Percentiles rank a stretch among this genome's conserved stretches.
Evolutionary conservation across 2,329 filamentous ascomycete genomes (phyloP).

Genomic region (Chaetomiaceae sp.): DNA sequence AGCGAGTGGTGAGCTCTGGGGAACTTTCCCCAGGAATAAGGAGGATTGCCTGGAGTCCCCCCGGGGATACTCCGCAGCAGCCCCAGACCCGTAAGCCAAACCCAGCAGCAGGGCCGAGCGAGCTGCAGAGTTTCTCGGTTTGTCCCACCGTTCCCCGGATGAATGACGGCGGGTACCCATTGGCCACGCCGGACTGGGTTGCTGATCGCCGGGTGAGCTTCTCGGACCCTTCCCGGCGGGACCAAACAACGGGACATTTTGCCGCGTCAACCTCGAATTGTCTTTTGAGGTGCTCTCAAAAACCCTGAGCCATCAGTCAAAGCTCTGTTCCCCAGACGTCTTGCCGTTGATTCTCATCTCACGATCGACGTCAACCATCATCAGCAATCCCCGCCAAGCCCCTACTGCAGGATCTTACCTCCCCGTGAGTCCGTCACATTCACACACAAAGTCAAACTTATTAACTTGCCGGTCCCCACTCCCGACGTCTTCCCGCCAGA

Average conservation of each 20-base stretch:
- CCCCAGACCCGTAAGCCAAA: background rate
- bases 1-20: background rate
- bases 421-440: too few relatives aligned
- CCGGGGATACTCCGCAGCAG: background rate
- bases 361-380: too few relatives aligned
- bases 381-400: too few relatives aligned
- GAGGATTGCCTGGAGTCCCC: background rate
- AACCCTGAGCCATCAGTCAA: too few relatives aligned
- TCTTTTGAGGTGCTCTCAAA: too few relatives aligned
- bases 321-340: too few relatives aligned
- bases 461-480: too few relatives aligned
- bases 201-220: slow-evolving; percentile 1
- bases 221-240: background rate
- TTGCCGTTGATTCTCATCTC: too few relatives aligned
- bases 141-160: slow-evolving; percentile 19
- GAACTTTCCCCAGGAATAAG: background rate
- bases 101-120: background rate
- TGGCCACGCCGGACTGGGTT: slow-evolving; percentile 12
- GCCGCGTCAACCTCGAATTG: background rate
- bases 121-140: slow-evolving; percentile 2
- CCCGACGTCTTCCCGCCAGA: too few relatives aligned
- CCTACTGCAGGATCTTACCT: too few relatives aligned
- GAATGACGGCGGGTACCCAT: slow-evolving; percentile 15
- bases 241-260: background rate
- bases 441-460: too few relatives aligned